Percentiles rank a stretch among this genome's conserved stretches.
These are phyloP conservation scores for Leishmania tarentolae DNA, from an alignment of 208 protist genomes.

Conservation along the genomic window DNA sequence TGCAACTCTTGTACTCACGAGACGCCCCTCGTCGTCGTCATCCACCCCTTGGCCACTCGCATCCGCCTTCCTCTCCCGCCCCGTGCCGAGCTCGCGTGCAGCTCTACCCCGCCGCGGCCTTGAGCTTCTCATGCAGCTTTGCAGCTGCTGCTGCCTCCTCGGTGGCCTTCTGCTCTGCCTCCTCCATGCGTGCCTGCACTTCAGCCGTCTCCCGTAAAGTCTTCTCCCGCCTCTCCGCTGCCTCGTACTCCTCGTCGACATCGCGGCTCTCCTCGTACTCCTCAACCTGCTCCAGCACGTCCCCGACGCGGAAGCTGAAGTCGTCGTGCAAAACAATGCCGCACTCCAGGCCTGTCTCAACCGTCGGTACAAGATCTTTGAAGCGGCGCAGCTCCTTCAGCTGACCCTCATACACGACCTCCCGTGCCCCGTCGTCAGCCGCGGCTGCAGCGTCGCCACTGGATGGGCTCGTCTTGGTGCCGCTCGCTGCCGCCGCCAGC, in stretches of 20 bases:
- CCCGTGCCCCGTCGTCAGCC: constrained; percentile 43
- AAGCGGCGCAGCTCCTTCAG: constrained; percentile 90
- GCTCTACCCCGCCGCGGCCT: constrained; percentile 5
- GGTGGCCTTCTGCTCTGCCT: constrained; percentile 7
- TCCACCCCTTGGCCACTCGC: not conserved
- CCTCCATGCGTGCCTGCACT: constrained; percentile 43
- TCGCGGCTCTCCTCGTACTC: constrained; percentile 77
- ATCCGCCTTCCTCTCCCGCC: not conserved
- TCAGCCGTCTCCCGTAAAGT: constrained; percentile 62
- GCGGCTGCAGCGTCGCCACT: constrained; percentile 12
- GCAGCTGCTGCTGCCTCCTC: not conserved
- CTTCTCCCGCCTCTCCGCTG: constrained; percentile 67
- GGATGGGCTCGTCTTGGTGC: constrained; percentile 5
- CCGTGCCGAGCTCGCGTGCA: not conserved
- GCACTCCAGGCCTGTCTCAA: constrained; percentile 88
- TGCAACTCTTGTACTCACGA: not conserved
- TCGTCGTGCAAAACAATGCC: constrained; percentile 90
- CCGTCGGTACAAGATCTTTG: constrained; percentile 84
- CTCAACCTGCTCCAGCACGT: constrained; percentile 81
- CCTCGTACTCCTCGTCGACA: constrained; percentile 80
- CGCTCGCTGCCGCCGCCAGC: constrained; percentile 6
- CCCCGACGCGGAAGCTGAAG: constrained; percentile 79
- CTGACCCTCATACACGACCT: constrained; percentile 82
- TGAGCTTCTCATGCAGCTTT: constrained; percentile 33
- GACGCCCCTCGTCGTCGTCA: not conserved